Base-by-base conservation (phyloP, 2,329 filamentous ascomycete species). In the Aureobasidium mangrovei region DNA sequence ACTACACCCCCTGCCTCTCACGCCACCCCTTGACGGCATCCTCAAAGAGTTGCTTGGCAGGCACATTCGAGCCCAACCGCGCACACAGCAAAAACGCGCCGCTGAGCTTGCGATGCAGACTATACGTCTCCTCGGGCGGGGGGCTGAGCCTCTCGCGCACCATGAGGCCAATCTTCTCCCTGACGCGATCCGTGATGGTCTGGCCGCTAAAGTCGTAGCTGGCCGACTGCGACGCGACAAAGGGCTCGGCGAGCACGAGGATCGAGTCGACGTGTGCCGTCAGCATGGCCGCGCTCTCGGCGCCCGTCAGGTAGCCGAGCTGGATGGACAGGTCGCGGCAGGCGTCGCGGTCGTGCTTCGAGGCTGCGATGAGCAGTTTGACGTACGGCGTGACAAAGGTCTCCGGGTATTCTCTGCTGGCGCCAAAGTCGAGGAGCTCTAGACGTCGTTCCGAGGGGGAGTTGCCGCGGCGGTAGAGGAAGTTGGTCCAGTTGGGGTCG, bases 401-500 rank as follows among this genome's bases (percentile, higher is more conserved):
- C 38, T 81, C 78, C 0, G 91, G 89, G 66, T 84, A 98, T 61
- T 90, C 91, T 63, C 93, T 80, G 24, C 86, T 90, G 35, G 93
- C 93, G 56, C 93, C 93, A 69, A 98, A 98, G 71, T 98, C 94
- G 51, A 98, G 83, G 1, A 98, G 80, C 69, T 95, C 91, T 10
- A 98, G 83, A 65, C 83, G 86, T 54, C 63, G 58, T 5, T 38
- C 44, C 1, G 53, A 54, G 9, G 42, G 27, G 29, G 38, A 18
- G 24, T 8, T 43, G 38, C 39, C 31, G 33, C 40, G 32, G 27
- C 36, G 33, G 40, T 53, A 98, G 24, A 97, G 77, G 70, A 98
- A 98, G 71, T 98, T 98, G 33, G 91, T 97, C 93, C 93, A 98
- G 75, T 98, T 98, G 39, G 93, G 93, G 67, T 98, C 93, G 4